phyloP scores from a whole-genome alignment of 164 flowering plant genomes.

The Vitis vinifera region ASM3070453v1 NC_081805.1:26700501-26701000 shows the following conservation, averaged over 20 bases:
- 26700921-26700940: constrained; percentile 1
- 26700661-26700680: too few species aligned
- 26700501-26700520: too few species aligned
- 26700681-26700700: too few species aligned
- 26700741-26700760: background rate
- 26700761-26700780: background rate
- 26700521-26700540: too few species aligned
- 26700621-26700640: too few species aligned
- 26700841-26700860: constrained; percentile 58
- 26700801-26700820: constrained; percentile 72
- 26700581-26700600: background rate
- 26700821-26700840: constrained; percentile 73
- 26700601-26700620: background rate
- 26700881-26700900: background rate
- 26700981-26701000: too few species aligned
- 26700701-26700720: background rate
- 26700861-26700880: constrained; percentile 51
- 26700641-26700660: too few species aligned
- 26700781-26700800: background rate
- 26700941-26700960: background rate
- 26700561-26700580: too few species aligned
- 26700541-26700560: too few species aligned
- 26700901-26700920: constrained; percentile 18
- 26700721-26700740: background rate
- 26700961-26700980: background rate